Base-by-base conservation (phyloP, 2,329 filamentous ascomycete genomes). In the Coniochaeta sp. region DNA sequence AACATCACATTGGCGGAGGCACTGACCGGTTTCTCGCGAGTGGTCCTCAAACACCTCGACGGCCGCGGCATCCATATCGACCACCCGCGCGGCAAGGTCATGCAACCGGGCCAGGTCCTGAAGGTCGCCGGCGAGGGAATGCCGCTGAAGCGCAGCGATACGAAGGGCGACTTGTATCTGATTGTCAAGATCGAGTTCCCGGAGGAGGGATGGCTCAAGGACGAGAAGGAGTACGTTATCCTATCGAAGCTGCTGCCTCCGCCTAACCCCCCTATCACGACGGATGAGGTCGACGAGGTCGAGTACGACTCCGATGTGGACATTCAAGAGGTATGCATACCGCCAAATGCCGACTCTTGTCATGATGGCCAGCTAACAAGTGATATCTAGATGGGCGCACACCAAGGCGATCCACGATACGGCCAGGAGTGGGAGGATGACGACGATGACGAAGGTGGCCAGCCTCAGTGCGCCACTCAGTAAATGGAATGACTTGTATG, bases 41-140 rank as follows among this genome's bases (percentile, higher is more conserved):
- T 96, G 6, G 92, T 97, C 1, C 70, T 99, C 64, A 95, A 89
- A 68, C 95, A 99, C 73, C 86, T 99, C 9, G 95, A 99, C 70
- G 95, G 93, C 33, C 86, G 95, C 61, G 95, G 95, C 33, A 93
- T 99, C 62, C 84, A 89, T 61, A 80, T 99, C 55, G 82, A 87
- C 59, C 88, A 95, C 65, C 85, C 90, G 17, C 85, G 89, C 68
- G 93, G 93, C 66, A 89, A 93, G 72, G 81, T 98, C 58, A 76
- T 99, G 38, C 85, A 87, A 28, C 93, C 95, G 0, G 89, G 87
- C 28, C 90, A 99, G 71, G 84, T 93, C 8, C 81, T 99, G 67
- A 96, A 92, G 78, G 79, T 99, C 1, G 75, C 81, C 1, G 92
- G 91, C 28, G 95, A 99, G 77, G 95, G 95, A 62, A 99, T 99